Evolutionary conservation across 1,284 basidiomycete species (phyloP), one percentile per base, ranked within the genome.

Genomic region (Afroboletus lepidellus): DNA sequence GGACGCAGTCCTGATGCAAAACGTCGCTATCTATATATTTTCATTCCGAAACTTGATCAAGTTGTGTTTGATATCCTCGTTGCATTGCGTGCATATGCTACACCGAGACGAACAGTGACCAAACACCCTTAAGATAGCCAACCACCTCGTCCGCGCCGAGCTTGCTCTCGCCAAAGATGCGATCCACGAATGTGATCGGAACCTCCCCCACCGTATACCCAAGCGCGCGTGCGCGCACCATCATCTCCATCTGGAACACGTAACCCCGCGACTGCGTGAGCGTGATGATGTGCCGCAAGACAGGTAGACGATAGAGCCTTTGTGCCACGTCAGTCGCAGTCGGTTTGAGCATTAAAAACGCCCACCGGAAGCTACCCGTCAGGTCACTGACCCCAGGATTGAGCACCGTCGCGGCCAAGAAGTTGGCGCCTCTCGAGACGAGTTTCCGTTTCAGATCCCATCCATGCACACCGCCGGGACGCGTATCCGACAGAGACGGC

Each of bases 211-310:
- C 83, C 6, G 79, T 81, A 72, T 92, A 95, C 8, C 90, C 92
- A 46, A 90, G 73, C 1, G 88, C 81, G 42, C 85, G 79, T 2
- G 93, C 93, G 5, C 93, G 83, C 24, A 94, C 93, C 79, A 95
- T 93, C 83, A 95, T 95, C 71, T 96, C 93, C 93, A 96, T 96
- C 75, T 96, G 93, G 77, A 96, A 95, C 15, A 96, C 93, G 64
- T 95, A 96, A 3, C 93, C 93, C 59, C 90, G 90, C 16, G 90
- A 92, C 56, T 87, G 81, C 8, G 89, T 92, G 58, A 87, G 77
- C 6, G 84, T 79, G 62, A 96, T 95, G 62, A 96, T 88, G 60
- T 90, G 84, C 47, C 80, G 80, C 53, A 96, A 77, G 6, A 91
- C 92, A 1, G 79, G 77, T 15, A 84, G 71, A 41, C 89, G 84